Evolutionary conservation across 2,329 filamentous ascomycete species (phyloP), one percentile per base, ranked within the genome.

Genomic region (Falciphora oryzae): DNA sequence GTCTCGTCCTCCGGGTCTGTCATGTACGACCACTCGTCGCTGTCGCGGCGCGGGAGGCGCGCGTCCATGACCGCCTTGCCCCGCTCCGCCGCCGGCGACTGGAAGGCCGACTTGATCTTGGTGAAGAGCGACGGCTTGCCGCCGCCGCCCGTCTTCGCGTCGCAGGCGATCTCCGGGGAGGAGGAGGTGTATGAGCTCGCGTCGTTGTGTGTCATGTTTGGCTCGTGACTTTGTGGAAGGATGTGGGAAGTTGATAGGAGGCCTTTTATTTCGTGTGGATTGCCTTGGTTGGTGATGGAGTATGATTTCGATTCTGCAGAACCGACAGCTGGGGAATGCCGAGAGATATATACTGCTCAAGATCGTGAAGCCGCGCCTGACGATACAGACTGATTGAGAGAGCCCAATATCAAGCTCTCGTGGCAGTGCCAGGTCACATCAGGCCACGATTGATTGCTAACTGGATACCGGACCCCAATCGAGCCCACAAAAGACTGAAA

Each of bases 21-120:
- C 60, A 50, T 50, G 60, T 50, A 62, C 14, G 60, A 62, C 60
- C 60, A 62, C 60, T 62, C 60, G 32, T 62, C 60, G 35, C 60
- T 62, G 38, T 62, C 60, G 60, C 60, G 60, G 25, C 35, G 60
- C n/a, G 59, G 59, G 22, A 32, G 59, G 29, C 59, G 59, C 29
- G 28, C 25, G 35, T 38, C 60, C 60, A 50, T 44, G 13, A 50
- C 28, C 16, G 28, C 14, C 60, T 56, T 28, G 18, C 60, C 6
- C 18, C 60, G 60, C 27, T 62, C 38, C 32, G 28, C 38, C 6
- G 60, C 32, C 11, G 60, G 35, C 5, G 60, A 62, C 60, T 29
- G 53, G 60, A 62, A 27, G n/a, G 38, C 60, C 6, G 18, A 29
- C 32, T 62, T 62, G 18, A 62, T 25, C 32, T 56, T 62, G 35